These are phyloP conservation scores for Tetradesmus obliquus DNA, from an alignment of 139 green algal genomes.

Conservation along the genomic window DNA sequence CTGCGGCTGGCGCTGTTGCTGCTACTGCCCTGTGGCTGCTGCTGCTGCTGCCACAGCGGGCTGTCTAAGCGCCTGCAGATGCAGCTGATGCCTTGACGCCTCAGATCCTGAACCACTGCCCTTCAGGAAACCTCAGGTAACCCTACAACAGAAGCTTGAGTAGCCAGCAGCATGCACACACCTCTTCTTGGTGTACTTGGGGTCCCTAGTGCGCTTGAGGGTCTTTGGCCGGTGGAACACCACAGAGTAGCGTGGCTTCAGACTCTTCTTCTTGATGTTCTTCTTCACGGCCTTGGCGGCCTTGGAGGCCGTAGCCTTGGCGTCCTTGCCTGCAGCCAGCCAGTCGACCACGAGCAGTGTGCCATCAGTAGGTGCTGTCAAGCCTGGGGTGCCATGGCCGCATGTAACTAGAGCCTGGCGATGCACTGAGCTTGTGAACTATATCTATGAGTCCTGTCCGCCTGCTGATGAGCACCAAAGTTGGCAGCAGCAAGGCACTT, in stretches of 20 bases:
- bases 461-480: neutral
- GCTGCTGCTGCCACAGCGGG: neutral
- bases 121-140: neutral
- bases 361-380: neutral
- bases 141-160: neutral
- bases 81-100: neutral
- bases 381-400: slow-evolving; percentile 66
- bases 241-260: slow-evolving; percentile 85
- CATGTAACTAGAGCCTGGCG: neutral
- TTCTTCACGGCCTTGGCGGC: slow-evolving; percentile 95
- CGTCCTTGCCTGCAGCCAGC: slow-evolving; percentile 34
- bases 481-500: neutral
- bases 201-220: slow-evolving; percentile 82
- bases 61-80: neutral
- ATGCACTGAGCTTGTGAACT: neutral
- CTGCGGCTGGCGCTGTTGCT: neutral
- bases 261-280: slow-evolving; percentile 79
- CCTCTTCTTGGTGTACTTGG: slow-evolving; percentile 91
- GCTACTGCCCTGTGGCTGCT: neutral
- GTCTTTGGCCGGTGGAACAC: slow-evolving; percentile 96
- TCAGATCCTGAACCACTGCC: neutral
- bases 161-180: slow-evolving; percentile 50
- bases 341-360: neutral
- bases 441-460: neutral
- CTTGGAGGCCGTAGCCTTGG: slow-evolving; percentile 34